Conservation (phyloP, 331 rosid genomes). For the Malus hybrid region DNA sequence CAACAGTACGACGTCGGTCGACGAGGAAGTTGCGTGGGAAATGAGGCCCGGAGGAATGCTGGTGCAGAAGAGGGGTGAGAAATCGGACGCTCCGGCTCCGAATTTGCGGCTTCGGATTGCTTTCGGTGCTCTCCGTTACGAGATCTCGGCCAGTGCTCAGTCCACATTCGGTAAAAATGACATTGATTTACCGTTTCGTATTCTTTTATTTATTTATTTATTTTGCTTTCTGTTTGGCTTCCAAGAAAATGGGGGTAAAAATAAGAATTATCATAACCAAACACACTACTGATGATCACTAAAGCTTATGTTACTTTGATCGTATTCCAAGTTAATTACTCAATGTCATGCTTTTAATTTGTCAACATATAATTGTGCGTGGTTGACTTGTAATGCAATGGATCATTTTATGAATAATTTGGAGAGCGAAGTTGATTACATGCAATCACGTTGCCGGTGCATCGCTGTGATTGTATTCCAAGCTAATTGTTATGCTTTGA, state of each 20-base stretch:
- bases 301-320: neutral
- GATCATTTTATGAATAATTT: too few species aligned
- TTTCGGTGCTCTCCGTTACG: conserved; percentile 52
- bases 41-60: conserved; percentile 89
- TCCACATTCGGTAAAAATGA: conserved; percentile 53
- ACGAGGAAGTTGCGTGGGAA: conserved; percentile 53
- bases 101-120: conserved; percentile 51
- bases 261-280: neutral
- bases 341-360: too few species aligned
- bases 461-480: too few species aligned
- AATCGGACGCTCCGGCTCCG: conserved; percentile 16
- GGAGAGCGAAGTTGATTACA: too few species aligned
- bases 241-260: neutral
- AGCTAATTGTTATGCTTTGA: too few species aligned
- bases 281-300: neutral
- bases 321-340: too few species aligned
- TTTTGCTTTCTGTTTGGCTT: conserved; percentile 15
- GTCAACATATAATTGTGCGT: too few species aligned
- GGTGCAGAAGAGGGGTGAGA: conserved; percentile 48
- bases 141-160: conserved; percentile 51
- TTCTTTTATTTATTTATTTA: neutral
- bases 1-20: neutral
- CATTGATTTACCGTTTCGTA: neutral
- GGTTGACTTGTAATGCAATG: too few species aligned
- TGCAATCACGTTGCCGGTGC: too few species aligned